Conservation (phyloP, 805 yeast species). For the Pichia gijzeniarum region DNA sequence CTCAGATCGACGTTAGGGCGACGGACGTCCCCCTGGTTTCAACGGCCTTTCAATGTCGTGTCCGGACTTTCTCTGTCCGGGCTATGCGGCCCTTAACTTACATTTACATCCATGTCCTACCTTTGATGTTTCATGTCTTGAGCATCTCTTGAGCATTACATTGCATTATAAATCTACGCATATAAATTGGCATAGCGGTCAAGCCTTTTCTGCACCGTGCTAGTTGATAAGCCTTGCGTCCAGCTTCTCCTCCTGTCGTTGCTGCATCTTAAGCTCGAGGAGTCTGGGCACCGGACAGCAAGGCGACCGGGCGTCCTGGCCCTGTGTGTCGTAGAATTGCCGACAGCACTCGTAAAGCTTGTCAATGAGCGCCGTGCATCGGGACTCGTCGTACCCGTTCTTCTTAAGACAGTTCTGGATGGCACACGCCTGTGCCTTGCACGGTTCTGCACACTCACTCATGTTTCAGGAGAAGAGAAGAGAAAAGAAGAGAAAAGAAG, state of each 20-base stretch:
- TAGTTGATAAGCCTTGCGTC: conserved; percentile 45
- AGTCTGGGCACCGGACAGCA: conserved; percentile 75
- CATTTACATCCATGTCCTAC: conserved; percentile 35
- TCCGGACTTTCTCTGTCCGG: conserved; percentile 35
- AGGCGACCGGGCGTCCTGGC: conserved; percentile 52
- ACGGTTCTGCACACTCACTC: conserved; percentile 34
- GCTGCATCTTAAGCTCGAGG: conserved; percentile 57
- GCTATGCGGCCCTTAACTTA: conserved; percentile 75
- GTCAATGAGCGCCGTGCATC: conserved; percentile 65
- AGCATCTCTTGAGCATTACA: too few relatives aligned
- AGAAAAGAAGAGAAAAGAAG: background rate
- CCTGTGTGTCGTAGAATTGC: conserved; percentile 53
- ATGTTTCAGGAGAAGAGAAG: background rate
- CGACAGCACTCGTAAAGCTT: conserved; percentile 70
- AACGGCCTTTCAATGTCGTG: conserved; percentile 53
- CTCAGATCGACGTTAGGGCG: conserved; percentile 51
- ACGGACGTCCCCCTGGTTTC: conserved; percentile 30
- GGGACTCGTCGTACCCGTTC: conserved; percentile 63
- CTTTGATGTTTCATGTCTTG: too few relatives aligned
- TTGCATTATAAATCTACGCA: too few relatives aligned
- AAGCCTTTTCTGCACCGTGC: background rate
- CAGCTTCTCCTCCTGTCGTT: conserved; percentile 46
- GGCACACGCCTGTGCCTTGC: conserved; percentile 76
- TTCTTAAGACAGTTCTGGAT: conserved; percentile 72
- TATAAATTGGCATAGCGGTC: background rate